Conservation (phyloP, 2,329 filamentous ascomycete genomes). For the Anisogramma anomala region DNA sequence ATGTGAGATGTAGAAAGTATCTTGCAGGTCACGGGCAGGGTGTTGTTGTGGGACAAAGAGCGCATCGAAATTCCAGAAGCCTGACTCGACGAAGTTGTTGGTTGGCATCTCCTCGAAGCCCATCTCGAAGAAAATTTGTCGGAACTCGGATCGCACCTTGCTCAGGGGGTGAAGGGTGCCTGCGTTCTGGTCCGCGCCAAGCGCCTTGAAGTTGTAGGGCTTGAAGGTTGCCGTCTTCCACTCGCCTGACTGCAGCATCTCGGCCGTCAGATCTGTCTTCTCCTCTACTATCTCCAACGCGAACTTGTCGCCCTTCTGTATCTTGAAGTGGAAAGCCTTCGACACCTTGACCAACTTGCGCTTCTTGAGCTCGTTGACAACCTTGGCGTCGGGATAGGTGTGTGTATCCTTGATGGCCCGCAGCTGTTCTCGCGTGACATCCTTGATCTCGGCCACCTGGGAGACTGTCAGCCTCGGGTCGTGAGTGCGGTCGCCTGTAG, state of each 20-base stretch:
- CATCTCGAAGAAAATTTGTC: constrained; percentile 98
- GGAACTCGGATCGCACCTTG: constrained; percentile 92
- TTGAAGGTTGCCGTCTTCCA: constrained; percentile 94
- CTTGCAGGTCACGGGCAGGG: constrained; percentile 90
- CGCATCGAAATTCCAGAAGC: constrained; percentile 98
- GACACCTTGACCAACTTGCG: constrained; percentile 76
- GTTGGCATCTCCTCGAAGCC: constrained; percentile 98
- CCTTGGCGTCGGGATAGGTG: constrained; percentile 61
- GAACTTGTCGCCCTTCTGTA: constrained; percentile 78
- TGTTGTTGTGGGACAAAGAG: constrained; percentile 97
- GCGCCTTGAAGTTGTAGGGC: constrained; percentile 44
- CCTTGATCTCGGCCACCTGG: constrained; percentile 61
- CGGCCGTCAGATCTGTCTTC: constrained; percentile 86
- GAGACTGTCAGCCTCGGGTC: constrained; percentile 7
- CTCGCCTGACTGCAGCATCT: constrained; percentile 76
- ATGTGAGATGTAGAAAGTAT: constrained; percentile 93
- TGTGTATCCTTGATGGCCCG: constrained; percentile 58
- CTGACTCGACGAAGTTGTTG: constrained; percentile 83
- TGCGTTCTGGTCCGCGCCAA: constrained; percentile 49
- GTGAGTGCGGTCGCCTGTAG: not conserved
- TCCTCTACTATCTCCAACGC: constrained; percentile 81
- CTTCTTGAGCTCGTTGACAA: constrained; percentile 75
- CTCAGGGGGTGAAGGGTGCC: constrained; percentile 62
- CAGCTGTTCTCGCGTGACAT: constrained; percentile 67
- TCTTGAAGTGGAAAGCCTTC: constrained; percentile 76